A percentile compares a stretch with the other conserved stretches of the same genome.
Evolutionary conservation across 768 basidiomycete species (phyloP).

Genomic region (Lactarius indigo): DNA sequence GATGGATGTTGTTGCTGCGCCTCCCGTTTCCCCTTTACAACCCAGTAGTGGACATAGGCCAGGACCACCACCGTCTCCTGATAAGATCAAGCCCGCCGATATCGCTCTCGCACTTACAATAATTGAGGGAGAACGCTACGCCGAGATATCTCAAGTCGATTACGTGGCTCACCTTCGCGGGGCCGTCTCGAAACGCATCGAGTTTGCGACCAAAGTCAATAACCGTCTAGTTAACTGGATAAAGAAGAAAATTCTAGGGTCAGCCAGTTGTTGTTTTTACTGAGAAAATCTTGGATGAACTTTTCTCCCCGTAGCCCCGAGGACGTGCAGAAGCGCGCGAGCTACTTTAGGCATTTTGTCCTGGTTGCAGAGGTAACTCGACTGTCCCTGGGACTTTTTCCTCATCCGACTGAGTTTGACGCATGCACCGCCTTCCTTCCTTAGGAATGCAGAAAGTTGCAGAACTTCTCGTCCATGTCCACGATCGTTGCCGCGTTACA

Average conservation of each 20-base stretch:
- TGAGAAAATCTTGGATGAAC: slow-evolving; percentile 9
- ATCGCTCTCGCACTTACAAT: slow-evolving; percentile 44
- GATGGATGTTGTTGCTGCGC: slow-evolving; percentile 7
- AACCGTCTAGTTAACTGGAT: slow-evolving; percentile 35
- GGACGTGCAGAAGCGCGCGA: slow-evolving; percentile 36
- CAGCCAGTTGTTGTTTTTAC: slow-evolving; percentile 34
- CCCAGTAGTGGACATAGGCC: not conserved
- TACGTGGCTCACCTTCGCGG: slow-evolving; percentile 40
- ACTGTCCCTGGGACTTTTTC: not conserved
- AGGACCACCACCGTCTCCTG: slow-evolving; percentile 17
- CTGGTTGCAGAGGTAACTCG: slow-evolving; percentile 39
- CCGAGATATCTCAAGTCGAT: slow-evolving; percentile 39
- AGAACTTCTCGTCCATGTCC: slow-evolving; percentile 43
- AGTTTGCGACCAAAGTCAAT: slow-evolving; percentile 35
- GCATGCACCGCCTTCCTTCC: not conserved
- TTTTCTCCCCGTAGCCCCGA: slow-evolving; percentile 41
- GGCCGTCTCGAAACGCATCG: slow-evolving; percentile 33
- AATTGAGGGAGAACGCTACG: slow-evolving; percentile 43
- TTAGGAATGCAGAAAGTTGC: slow-evolving; percentile 43
- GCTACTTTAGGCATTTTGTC: slow-evolving; percentile 44
- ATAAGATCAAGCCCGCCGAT: slow-evolving; percentile 38
- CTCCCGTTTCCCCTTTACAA: not conserved
- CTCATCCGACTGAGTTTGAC: not conserved
- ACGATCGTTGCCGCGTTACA: slow-evolving; percentile 43
- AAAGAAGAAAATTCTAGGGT: slow-evolving; percentile 24